These are phyloP conservation scores for Clohesyomyces aquaticus DNA, from an alignment of 495 filamentous ascomycete genomes.

Conservation along the genomic window DNA sequence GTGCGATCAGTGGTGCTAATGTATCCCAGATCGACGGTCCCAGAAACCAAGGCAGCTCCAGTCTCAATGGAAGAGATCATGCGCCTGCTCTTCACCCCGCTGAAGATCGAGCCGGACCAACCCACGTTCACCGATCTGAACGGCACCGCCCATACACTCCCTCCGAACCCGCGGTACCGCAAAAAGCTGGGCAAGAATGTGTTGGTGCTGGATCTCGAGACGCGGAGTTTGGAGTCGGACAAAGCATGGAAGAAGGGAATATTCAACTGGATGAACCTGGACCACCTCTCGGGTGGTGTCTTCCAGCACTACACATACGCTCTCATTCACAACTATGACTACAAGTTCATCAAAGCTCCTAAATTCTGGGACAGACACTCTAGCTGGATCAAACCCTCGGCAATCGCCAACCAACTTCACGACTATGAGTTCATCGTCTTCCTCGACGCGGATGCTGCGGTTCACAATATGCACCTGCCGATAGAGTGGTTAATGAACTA, in stretches of 20 bases:
- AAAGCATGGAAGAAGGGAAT: conserved; percentile 22
- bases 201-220: conserved; percentile 38
- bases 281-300: conserved; percentile 34
- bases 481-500: conserved; percentile 62
- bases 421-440: conserved; percentile 55
- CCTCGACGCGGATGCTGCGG: conserved; percentile 56
- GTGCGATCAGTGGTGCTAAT: background rate
- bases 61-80: conserved; percentile 33
- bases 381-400: conserved; percentile 57
- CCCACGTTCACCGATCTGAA: conserved; percentile 21
- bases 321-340: conserved; percentile 58
- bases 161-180: conserved; percentile 16
- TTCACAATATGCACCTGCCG: conserved; percentile 53
- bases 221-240: conserved; percentile 26
- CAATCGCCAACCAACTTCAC: conserved; percentile 51
- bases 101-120: conserved; percentile 21
- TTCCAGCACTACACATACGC: conserved; percentile 46
- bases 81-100: conserved; percentile 30
- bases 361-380: conserved; percentile 44
- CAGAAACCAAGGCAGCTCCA: background rate
- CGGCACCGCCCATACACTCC: conserved; percentile 15
- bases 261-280: conserved; percentile 31
- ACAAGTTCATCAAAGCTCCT: conserved; percentile 52
- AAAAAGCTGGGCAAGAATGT: conserved; percentile 32
- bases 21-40: background rate